phyloP scores from a whole-genome alignment of 345 rosid genomes.

The Pelargonium nanum region DNA sequence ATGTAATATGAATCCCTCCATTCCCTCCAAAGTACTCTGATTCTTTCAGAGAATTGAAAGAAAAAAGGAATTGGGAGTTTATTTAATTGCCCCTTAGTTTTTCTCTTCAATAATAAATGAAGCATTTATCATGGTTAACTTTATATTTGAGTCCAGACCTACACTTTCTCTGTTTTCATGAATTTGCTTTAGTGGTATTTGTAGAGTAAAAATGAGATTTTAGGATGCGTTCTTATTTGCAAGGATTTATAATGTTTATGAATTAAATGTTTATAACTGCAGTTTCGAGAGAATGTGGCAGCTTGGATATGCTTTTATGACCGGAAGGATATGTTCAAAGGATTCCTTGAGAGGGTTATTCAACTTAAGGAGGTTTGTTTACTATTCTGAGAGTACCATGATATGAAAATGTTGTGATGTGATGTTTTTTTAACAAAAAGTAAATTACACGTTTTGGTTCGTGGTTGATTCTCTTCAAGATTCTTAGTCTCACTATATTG shows the following conservation, averaged over 20 bases:
- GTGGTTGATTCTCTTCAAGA: not conserved
- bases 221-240: not conserved
- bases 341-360: slow-evolving; percentile 75
- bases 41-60: too few relatives aligned
- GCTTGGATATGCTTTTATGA: slow-evolving; percentile 97
- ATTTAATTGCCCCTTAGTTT: too few relatives aligned
- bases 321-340: slow-evolving; percentile 50
- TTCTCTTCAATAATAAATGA: too few relatives aligned
- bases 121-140: too few relatives aligned
- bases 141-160: too few relatives aligned
- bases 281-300: slow-evolving; percentile 96
- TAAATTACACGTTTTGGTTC: not conserved
- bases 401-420: not conserved
- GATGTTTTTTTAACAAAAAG: not conserved
- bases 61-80: too few relatives aligned
- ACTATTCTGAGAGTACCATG: not conserved
- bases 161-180: not conserved
- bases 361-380: slow-evolving; percentile 77
- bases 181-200: too few relatives aligned
- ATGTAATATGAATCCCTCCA: too few relatives aligned
- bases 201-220: not conserved
- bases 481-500: not conserved
- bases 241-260: not conserved
- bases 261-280: slow-evolving; percentile 16
- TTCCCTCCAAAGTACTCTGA: too few relatives aligned